Base-by-base conservation (phyloP, 1,139 yeast genomes). In the Saccharomycopsis hybrid region DNA sequence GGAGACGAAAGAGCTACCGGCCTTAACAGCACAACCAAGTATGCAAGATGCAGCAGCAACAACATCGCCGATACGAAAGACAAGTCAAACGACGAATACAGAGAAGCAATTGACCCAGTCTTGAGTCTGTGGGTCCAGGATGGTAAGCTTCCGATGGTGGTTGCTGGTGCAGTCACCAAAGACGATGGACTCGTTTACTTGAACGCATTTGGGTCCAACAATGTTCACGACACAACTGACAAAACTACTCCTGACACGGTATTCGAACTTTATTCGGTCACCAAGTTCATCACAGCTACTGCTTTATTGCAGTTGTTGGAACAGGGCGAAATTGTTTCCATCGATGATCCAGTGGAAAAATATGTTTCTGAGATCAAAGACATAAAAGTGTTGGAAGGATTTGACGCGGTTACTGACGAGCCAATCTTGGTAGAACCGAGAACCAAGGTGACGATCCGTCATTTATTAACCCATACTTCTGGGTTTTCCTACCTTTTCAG, bases 401-500 rank as follows among this genome's bases (percentile, higher is more conserved):
- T 52, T 31, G 49, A 54, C 49, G n/a, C n/a, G n/a, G 59, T 60
- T 35, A 64, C 64, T 1, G 69, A 69, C n/a, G 76, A 74, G 4
- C 65, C 72, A 47, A 52, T 67, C 4, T 69, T 69, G 7, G 56
- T 63, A 4, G 61, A 59, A 28, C 74, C 77, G n/a, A 63, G 59
- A 30, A 67, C 59, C 27, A 65, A 68, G 24, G 62, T 74, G 13
- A 78, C 83, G 0, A 60, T 76, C 30, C 67, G 75, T 52, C 74
- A 74, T 54, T 69, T 79, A 49, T 62, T 78, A 43, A 62, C 72
- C 2, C 81, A 78, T 57, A 77, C 79, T 1, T 65, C 80, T 2
- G 82, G 82, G 0, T 70, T 76, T 47, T 67, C 74, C 2, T 76
- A 76, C 61, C 66, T 71, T 1, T 75, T 74, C 57, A 65, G 74